Evolutionary conservation across 768 basidiomycete genomes (phyloP), one percentile per base, ranked within the genome.

Genomic region (Suillus clintonianus): DNA sequence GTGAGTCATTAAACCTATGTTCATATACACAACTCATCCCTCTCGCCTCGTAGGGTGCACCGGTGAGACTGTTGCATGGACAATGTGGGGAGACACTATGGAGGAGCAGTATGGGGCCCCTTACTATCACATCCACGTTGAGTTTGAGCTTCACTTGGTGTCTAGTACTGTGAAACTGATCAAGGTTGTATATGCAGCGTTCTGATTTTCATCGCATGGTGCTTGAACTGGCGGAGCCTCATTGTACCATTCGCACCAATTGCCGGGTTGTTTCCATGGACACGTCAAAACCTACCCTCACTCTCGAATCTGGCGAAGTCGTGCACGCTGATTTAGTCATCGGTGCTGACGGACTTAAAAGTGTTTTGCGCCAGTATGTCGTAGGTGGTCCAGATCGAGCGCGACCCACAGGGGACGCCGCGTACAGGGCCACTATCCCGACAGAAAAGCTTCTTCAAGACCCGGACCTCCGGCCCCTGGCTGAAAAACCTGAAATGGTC

Each of bases 381-480:
- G 80, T 87, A n/a, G 81, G 85, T 0, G 80, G 80, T 0, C 74
- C 74, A 0, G 78, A 81, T 48, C 78, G 79, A 39, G 78, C 83
- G 0, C 80, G 80, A 0, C 79, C 85, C 5, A 89, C 89, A 0
- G 89, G 87, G 0, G 87, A 90, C 67, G 83, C 85, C 0, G 88
- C 86, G 0, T 89, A 87, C 68, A 81, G 88, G 57, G 84, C 85
- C 5, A 76, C 82, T 34, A 76, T 89, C 41, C 77, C 83, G 3
- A 78, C 85, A 0, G 75, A 69, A 42, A 53, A 76, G 1, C 75
- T 89, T 70, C 61, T 85, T 13, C 68, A 71, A 11, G 85, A 90
- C 64, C 84, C 84, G 0, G 84, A 85, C 7, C 77, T 90, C 32
- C 77, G 73, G 62, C 62, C 70, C 2, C 75, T 90, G 14, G 79